Evolutionary conservation across 495 filamentous ascomycete species (phyloP), one percentile per base, ranked within the genome.

Genomic region (Daldinia childiae): DNA sequence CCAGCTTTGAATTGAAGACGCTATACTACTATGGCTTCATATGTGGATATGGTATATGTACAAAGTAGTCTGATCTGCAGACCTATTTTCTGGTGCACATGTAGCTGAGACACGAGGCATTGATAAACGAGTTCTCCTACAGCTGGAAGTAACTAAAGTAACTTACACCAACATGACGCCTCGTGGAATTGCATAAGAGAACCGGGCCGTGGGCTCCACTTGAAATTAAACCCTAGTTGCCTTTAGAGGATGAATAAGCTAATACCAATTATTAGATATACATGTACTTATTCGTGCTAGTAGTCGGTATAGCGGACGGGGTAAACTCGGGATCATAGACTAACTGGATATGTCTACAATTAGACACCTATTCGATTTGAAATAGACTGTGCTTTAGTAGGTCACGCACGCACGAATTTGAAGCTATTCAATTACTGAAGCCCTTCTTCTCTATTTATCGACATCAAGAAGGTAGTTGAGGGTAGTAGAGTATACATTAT

Each of bases 271-370:
- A 26, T 51, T 17, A 50, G 12, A 32, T 62, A 1, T 11, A 39
- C 50, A 32, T 62, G 4, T 11, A 39, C 50, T 21, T 52, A 58
- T n/a, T 8, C 51, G 12, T 24, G 6, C 34, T 24, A 38, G 27
- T 36, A 55, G 24, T 34, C 7, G 45, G 15, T 43, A 65, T 45
- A 68, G 29, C 66, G 29, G 51, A 30, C 71, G 71, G 71, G 58
- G 55, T 39, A 66, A 73, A 69, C 62, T 73, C 71, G 71, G 71
- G 34, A 63, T 73, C 57, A 29, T 51, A 61, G 62, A 30, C 27
- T 32, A 39, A 32, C n/a, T n/a, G n/a, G 32, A 54, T 17, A 41
- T n/a, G n/a, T 51, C 17, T 19, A 50, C 34, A 9, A 17, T 58
- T 34, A 17, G 43, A 29, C 21, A 12, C 14, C 19, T 59, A 30